These are phyloP conservation scores for Macrolepiota albuminosa DNA, from an alignment of 768 basidiomycete species.

Conservation along the genomic window DNA sequence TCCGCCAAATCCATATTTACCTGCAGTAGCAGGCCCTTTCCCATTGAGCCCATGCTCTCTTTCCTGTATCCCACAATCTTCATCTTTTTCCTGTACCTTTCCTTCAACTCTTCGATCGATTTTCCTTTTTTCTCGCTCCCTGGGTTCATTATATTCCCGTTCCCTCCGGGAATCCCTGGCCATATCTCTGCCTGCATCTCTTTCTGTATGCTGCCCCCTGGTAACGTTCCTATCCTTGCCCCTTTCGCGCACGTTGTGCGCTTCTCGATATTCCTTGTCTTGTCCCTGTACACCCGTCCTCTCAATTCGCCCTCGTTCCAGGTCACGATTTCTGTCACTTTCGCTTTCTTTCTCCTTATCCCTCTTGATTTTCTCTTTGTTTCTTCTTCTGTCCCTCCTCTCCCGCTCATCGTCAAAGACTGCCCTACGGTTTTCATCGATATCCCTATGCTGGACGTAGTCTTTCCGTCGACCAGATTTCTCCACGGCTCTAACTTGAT, in stretches of 20 bases:
- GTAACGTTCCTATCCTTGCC: conserved; percentile 5
- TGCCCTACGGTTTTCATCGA: conserved; percentile 9
- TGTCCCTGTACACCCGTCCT: conserved; percentile 13
- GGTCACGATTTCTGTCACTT: conserved; percentile 7
- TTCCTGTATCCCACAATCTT: neutral
- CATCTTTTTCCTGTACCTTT: conserved; percentile 17
- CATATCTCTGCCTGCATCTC: conserved; percentile 10
- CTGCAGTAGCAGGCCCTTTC: neutral
- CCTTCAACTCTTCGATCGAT: conserved; percentile 10
- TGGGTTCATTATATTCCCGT: conserved; percentile 9
- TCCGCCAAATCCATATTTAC: neutral
- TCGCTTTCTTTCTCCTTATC: conserved; percentile 10
- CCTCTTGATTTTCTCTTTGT: conserved; percentile 3
- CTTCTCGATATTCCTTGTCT: neutral
- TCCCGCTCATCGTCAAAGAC: neutral
- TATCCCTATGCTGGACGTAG: conserved; percentile 18
- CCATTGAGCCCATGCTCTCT: conserved; percentile 9
- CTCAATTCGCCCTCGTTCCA: conserved; percentile 12
- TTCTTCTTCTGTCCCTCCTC: neutral
- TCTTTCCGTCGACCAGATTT: conserved; percentile 1
- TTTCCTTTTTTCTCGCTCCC: conserved; percentile 15
- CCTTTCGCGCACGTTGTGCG: conserved; percentile 6
- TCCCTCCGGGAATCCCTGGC: conserved; percentile 3
- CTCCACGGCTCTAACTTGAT: conserved; percentile 12
- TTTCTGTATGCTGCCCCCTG: conserved; percentile 1